Evolutionary conservation across 768 basidiomycete species (phyloP).

Genomic region (Leccinum fibrillosum): DNA sequence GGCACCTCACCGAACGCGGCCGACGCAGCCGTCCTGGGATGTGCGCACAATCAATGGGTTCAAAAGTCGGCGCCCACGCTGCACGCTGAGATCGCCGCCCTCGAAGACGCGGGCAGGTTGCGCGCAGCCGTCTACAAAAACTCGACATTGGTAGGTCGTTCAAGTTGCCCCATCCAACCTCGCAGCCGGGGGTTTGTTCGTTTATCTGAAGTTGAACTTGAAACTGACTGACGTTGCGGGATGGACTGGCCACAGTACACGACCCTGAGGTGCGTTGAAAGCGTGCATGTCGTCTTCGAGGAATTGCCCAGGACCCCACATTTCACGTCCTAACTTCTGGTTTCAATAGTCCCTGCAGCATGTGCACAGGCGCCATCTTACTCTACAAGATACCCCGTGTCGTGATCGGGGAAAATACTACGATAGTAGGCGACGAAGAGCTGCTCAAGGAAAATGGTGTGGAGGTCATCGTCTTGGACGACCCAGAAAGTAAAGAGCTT

Average conservation of each 20-base stretch:
- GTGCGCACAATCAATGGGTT: slow-evolving; percentile 43
- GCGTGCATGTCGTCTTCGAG: background rate
- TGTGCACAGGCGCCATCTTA: slow-evolving; percentile 64
- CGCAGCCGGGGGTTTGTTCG: background rate
- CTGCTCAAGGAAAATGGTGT: slow-evolving; percentile 52
- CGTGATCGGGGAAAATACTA: slow-evolving; percentile 62
- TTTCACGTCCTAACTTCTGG: background rate
- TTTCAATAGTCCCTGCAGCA: slow-evolving; percentile 49
- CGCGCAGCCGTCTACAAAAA: slow-evolving; percentile 43
- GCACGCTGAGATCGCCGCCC: slow-evolving; percentile 48
- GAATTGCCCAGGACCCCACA: background rate
- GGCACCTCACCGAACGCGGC: slow-evolving; percentile 1
- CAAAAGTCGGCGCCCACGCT: slow-evolving; percentile 42
- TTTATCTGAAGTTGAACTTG: background rate
- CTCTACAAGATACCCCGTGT: slow-evolving; percentile 63
- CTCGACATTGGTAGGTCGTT: slow-evolving; percentile 44
- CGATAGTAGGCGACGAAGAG: slow-evolving; percentile 53
- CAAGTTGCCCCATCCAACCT: background rate
- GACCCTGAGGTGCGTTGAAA: slow-evolving; percentile 32
- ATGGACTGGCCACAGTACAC: slow-evolving; percentile 30
- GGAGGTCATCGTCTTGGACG: slow-evolving; percentile 48
- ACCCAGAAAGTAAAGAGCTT: slow-evolving; percentile 49
- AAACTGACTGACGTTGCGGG: background rate
- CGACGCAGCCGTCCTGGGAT: slow-evolving; percentile 34
- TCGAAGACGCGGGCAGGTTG: slow-evolving; percentile 52